These are phyloP conservation scores for Abeoforma whisleri DNA, from an alignment of 78 protist genomes.

Conservation along the genomic window DNA sequence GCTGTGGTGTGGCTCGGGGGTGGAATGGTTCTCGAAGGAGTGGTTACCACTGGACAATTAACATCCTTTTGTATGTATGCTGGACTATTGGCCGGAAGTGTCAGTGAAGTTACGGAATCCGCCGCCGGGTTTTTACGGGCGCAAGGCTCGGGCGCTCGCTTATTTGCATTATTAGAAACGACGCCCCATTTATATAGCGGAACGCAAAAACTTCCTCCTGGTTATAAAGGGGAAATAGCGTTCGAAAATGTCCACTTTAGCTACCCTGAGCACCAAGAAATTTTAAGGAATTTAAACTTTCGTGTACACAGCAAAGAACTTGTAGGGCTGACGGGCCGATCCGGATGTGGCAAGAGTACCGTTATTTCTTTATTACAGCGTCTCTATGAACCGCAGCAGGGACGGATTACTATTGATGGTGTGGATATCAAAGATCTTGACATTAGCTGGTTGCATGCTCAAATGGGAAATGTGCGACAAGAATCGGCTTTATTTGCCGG, in stretches of 20 bases:
- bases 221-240: constrained; percentile 57
- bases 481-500: constrained; percentile 58
- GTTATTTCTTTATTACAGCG: constrained; percentile 10
- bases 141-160: too few relatives aligned
- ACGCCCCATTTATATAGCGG: too few relatives aligned
- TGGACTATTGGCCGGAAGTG: constrained; percentile 9
- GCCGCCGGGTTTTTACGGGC: too few relatives aligned
- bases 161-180: too few relatives aligned
- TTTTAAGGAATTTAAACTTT: constrained; percentile 25
- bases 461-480: constrained; percentile 4
- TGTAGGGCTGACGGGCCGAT: constrained; percentile 58
- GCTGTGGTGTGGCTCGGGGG: too few relatives aligned
- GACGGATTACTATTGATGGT: not conserved
- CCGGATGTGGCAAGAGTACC: constrained; percentile 62
- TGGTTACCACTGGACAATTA: constrained; percentile 11
- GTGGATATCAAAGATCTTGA: not conserved
- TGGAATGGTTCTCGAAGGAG: not conserved
- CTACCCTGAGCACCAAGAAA: constrained; percentile 54
- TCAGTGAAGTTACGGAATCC: constrained; percentile 31
- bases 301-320: constrained; percentile 27
- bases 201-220: too few relatives aligned
- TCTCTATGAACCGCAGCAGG: not conserved
- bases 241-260: constrained; percentile 64
- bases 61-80: constrained; percentile 32
- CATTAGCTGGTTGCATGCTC: not conserved